Conservation (phyloP, 2,329 filamentous ascomycete species). For the Mycocentrospora acerina region DNA sequence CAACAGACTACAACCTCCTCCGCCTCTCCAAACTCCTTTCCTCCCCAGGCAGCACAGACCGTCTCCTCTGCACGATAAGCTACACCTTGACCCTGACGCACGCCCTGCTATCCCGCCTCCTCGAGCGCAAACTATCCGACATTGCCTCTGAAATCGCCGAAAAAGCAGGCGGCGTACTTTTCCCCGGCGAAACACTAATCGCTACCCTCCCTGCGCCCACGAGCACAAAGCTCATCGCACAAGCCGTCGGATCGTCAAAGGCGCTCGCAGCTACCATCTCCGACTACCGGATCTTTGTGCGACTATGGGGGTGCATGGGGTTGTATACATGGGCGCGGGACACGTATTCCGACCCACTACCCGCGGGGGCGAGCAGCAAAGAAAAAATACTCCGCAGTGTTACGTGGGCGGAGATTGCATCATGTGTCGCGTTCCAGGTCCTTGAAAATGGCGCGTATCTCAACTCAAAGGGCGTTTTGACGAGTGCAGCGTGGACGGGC, state of each 20-base stretch:
- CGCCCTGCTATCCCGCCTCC: conserved; percentile 42
- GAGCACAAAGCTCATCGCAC: conserved; percentile 35
- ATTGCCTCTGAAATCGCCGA: conserved; percentile 40
- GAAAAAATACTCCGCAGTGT: conserved; percentile 46
- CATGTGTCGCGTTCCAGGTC: conserved; percentile 70
- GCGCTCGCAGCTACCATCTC: conserved; percentile 64
- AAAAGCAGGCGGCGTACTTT: conserved; percentile 42
- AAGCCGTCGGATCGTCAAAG: conserved; percentile 36
- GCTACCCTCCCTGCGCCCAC: conserved; percentile 39
- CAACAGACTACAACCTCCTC: conserved; percentile 34
- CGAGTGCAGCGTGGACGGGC: conserved; percentile 48
- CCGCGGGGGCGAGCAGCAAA: conserved; percentile 23
- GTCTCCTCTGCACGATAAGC: conserved; percentile 45
- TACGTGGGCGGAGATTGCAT: conserved; percentile 66
- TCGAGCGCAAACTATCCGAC: conserved; percentile 36
- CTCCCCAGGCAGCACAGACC: conserved; percentile 44
- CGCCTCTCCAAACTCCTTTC: conserved; percentile 43
- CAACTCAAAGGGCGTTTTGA: conserved; percentile 68
- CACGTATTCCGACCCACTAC: conserved; percentile 32
- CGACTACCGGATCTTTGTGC: conserved; percentile 70
- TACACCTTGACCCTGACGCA: conserved; percentile 48
- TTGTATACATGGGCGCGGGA: conserved; percentile 68
- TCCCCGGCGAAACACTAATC: conserved; percentile 46
- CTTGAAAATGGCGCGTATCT: conserved; percentile 85
- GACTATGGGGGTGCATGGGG: conserved; percentile 75